Percentiles rank a stretch among this genome's conserved stretches.
These are phyloP conservation scores for Balakata baccata DNA, from an alignment of 345 rosid species.

Conservation along the genomic window DNA sequence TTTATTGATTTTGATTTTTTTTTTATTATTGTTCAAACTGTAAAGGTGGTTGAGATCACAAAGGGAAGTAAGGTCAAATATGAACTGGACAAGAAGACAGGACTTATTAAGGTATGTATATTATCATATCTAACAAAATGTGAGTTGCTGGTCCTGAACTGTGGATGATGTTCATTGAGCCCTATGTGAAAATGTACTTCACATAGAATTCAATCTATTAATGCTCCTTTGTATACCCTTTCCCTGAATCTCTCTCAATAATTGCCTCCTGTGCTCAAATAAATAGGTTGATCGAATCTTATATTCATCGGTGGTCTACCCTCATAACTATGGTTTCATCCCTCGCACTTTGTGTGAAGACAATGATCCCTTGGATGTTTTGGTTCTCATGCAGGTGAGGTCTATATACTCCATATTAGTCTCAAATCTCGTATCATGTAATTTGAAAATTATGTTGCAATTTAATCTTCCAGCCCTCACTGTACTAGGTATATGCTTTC, in stretches of 20 bases:
- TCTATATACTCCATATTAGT: neutral
- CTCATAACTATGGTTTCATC: slow-evolving; percentile 97
- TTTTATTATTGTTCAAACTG: neutral
- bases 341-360: slow-evolving; percentile 94
- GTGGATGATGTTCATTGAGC: too few species aligned
- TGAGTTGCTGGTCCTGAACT: too few species aligned
- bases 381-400: slow-evolving; percentile 91
- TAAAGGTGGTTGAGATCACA: slow-evolving; percentile 90
- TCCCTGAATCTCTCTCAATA: neutral
- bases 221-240: neutral
- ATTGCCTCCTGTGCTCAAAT: slow-evolving; percentile 11
- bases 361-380: slow-evolving; percentile 90
- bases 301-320: slow-evolving; percentile 96
- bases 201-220: slow-evolving; percentile 1
- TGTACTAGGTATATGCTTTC: slow-evolving; percentile 1
- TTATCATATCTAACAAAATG: neutral
- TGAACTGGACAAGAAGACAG: slow-evolving; percentile 95
- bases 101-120: slow-evolving; percentile 69
- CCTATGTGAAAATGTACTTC: neutral
- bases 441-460: neutral
- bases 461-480: neutral
- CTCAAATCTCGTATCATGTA: neutral
- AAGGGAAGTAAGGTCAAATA: slow-evolving; percentile 98
- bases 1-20: slow-evolving; percentile 1
- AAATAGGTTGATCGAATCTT: slow-evolving; percentile 75